A percentile compares a stretch with the other conserved stretches of the same genome.
Conservation (phyloP, 495 filamentous ascomycete genomes). For the Podospora tetraspora region DNA sequence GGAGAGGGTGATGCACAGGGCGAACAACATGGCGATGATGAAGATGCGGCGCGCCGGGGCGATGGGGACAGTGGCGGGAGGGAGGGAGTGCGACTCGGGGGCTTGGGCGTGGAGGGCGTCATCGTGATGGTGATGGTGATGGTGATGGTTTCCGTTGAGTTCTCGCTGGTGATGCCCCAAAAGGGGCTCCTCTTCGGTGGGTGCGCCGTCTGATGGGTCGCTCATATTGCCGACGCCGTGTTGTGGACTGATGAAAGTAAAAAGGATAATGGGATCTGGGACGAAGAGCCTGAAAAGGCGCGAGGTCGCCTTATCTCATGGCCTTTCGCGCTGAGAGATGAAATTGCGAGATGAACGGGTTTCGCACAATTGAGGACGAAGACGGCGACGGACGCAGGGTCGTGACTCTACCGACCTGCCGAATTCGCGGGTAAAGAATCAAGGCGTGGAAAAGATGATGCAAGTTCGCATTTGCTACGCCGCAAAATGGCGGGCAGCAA, state of each 20-base stretch:
- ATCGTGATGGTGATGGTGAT: neutral
- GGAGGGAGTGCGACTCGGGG: slow-evolving; percentile 3
- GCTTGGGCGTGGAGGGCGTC: neutral
- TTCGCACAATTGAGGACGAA: neutral
- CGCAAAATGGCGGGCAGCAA: too few species aligned
- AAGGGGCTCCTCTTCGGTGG: neutral
- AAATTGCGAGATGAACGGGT: neutral
- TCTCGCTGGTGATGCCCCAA: neutral
- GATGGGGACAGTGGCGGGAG: neutral
- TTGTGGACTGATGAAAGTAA: neutral
- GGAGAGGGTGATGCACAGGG: neutral
- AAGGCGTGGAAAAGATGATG: too few species aligned
- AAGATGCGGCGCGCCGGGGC: neutral
- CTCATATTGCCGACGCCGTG: neutral
- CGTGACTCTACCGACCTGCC: neutral
- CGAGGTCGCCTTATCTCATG: neutral
- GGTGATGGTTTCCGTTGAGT: neutral
- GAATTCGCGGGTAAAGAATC: slow-evolving; percentile 1
- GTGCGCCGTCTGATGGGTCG: neutral
- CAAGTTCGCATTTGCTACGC: neutral
- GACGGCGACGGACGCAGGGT: neutral
- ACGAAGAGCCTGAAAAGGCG: too few species aligned
- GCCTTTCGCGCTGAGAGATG: neutral
- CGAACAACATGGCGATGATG: neutral
- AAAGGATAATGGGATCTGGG: too few species aligned